Base-by-base conservation (phyloP, 2,329 filamentous ascomycete genomes). In the Orbilia blumenaviensis region DNA sequence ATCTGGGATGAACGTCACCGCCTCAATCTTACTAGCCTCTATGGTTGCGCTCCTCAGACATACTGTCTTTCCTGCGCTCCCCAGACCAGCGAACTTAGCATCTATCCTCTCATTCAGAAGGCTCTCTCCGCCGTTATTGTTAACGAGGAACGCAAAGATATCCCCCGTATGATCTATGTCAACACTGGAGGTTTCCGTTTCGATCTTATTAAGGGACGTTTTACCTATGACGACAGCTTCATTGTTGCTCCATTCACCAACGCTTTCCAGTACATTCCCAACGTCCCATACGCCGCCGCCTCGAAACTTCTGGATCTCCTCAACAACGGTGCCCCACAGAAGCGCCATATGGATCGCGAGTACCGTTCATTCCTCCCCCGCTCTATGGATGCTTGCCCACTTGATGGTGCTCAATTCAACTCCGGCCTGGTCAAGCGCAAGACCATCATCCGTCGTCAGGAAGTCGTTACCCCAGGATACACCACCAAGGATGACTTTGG, bases 151-250 rank as follows among this genome's bases (percentile, higher is more conserved):
- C 86, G 90, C 2, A 85, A 86, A 23, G 86, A 89, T 67, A 86
- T 87, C 42, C 87, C 93, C 8, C 87, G 88, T 5, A 84, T 98
- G 9, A 89, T 90, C 29, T 88, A 98, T 60, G 86, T 92, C 67
- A 99, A 99, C 83, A 97, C 92, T 0, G 95, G 95, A 25, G 92
- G 92, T 2, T 89, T 99, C 78, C 91, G 95, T 48, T 99, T 98
- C 82, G 95, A 99, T 82, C 92, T 99, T 77, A 96, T 97, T 86
- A 89, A 94, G 82, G 95, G 95, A 0, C 86, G 90, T 0, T 98
- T 98, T 81, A 98, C 95, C 0, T 89, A 89, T 41, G 95, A 99
- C 82, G 91, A 90, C 2, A 92, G 91, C 0, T 98, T 89, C 81
- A 90, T 94, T 41, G 87, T 98, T 27, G 96, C 92, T 7, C 95